phyloP scores from a whole-genome alignment of 2,329 filamentous ascomycete species.

The Pyrenophora seminiperda region DNA sequence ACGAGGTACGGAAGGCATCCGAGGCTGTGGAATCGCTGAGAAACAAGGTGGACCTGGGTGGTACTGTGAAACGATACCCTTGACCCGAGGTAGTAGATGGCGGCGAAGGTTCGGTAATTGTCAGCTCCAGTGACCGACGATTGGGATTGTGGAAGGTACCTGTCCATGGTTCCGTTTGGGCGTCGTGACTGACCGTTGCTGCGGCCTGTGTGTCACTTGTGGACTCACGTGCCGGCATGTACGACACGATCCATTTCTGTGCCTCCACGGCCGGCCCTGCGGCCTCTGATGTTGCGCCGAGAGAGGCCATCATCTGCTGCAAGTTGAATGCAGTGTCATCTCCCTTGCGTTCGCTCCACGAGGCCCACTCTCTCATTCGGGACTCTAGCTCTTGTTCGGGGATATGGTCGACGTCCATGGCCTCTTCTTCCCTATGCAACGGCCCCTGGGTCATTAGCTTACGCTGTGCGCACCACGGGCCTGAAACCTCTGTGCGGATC shows the following conservation, averaged over 20 bases:
- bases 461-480: conserved; percentile 35
- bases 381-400: conserved; percentile 38
- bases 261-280: conserved; percentile 25
- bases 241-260: conserved; percentile 36
- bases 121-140: conserved; percentile 28
- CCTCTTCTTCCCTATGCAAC: conserved; percentile 14
- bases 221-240: conserved; percentile 26
- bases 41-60: conserved; percentile 57
- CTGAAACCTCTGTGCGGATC: conserved; percentile 34
- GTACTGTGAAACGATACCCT: conserved; percentile 51
- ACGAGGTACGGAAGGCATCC: conserved; percentile 44
- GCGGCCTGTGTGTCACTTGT: conserved; percentile 11
- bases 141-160: conserved; percentile 40
- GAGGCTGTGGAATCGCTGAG: conserved; percentile 53
- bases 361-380: conserved; percentile 38
- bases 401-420: conserved; percentile 25
- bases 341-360: conserved; percentile 27
- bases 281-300: conserved; percentile 30
- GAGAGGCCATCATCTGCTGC: conserved; percentile 44
- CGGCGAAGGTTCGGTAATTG: conserved; percentile 23
- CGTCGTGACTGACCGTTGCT: conserved; percentile 9
- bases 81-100: conserved; percentile 10
- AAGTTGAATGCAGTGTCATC: conserved; percentile 37
- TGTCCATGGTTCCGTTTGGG: conserved; percentile 31
- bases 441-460: conserved; percentile 29